phyloP scores from a whole-genome alignment of 129 eudicot species.

The Helianthus tuberosus region DNA sequence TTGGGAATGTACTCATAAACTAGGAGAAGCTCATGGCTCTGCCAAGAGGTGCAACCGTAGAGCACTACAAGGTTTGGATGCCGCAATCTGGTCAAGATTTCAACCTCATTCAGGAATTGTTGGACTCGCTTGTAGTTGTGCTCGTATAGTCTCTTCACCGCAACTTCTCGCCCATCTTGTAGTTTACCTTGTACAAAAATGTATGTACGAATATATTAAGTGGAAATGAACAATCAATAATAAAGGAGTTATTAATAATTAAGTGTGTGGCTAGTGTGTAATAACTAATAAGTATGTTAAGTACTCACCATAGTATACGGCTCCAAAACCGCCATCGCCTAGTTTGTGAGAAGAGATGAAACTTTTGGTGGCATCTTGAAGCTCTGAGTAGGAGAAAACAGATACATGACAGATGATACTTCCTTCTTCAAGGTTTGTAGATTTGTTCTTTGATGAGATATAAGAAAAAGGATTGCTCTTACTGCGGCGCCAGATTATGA shows the following conservation, averaged over 20 bases:
- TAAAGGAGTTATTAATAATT: too few species aligned
- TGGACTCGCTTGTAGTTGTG: constrained; percentile 57
- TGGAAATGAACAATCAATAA: too few species aligned
- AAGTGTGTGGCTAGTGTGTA: too few species aligned
- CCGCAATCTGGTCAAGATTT: constrained; percentile 52
- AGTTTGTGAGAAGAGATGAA: constrained; percentile 44
- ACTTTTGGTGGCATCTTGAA: constrained; percentile 55
- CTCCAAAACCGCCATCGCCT: constrained; percentile 73
- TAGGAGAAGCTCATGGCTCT: constrained; percentile 59
- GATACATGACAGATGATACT: constrained; percentile 42
- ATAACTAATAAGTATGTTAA: too few species aligned
- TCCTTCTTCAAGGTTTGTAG: constrained; percentile 36
- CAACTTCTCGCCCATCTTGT: constrained; percentile 73
- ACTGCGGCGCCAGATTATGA: constrained; percentile 8
- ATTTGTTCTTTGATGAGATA: constrained; percentile 20
- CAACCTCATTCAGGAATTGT: constrained; percentile 67
- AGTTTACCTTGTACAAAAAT: constrained; percentile 57
- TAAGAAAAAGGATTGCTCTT: constrained; percentile 21
- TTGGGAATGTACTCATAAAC: constrained; percentile 58
- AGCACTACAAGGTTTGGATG: constrained; percentile 67
- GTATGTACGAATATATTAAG: neutral
- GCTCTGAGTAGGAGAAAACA: constrained; percentile 55
- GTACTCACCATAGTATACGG: constrained; percentile 55
- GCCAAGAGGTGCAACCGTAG: constrained; percentile 73
- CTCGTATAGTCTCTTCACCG: constrained; percentile 67